A percentile compares a stretch with the other conserved stretches of the same genome.
These are phyloP conservation scores for Cryptococcus sp. DNA, from an alignment of 1,284 basidiomycete genomes.

Conservation along the genomic window DNA sequence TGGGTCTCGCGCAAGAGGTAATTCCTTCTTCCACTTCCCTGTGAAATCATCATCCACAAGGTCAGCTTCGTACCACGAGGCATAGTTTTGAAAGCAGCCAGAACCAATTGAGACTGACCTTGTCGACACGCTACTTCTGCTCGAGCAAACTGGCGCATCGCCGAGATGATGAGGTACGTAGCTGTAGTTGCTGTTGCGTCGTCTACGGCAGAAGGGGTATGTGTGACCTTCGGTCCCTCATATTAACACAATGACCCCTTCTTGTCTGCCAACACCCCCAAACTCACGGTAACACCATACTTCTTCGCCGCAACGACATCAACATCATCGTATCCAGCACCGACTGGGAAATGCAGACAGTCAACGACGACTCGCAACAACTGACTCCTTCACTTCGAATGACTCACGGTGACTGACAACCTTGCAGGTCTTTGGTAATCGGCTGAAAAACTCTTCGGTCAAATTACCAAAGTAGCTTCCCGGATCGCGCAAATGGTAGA, in stretches of 20 bases:
- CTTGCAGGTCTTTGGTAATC: conserved; percentile 62
- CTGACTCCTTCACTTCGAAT: conserved; percentile 67
- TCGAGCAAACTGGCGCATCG: conserved; percentile 70
- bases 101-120: conserved; percentile 4
- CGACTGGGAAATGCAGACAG: conserved; percentile 51
- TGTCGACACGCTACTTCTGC: conserved; percentile 65
- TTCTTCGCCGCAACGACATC: conserved; percentile 64
- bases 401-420: conserved; percentile 62
- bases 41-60: too few relatives aligned
- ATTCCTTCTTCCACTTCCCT: conserved; percentile 59
- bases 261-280: conserved; percentile 52
- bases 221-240: conserved; percentile 71
- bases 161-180: conserved; percentile 75
- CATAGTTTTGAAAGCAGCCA: too few relatives aligned
- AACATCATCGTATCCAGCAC: conserved; percentile 46
- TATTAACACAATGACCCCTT: conserved; percentile 57
- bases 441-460: conserved; percentile 29
- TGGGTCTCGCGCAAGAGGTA: conserved; percentile 65
- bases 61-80: too few relatives aligned
- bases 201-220: conserved; percentile 84
- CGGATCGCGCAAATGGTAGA: conserved; percentile 62
- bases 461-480: conserved; percentile 20
- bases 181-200: conserved; percentile 85
- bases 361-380: conserved; percentile 49
- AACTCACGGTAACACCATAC: conserved; percentile 18